These are phyloP conservation scores for Fusarium algeriense DNA, from an alignment of 2,329 filamentous ascomycete species.

Conservation along the genomic window DNA sequence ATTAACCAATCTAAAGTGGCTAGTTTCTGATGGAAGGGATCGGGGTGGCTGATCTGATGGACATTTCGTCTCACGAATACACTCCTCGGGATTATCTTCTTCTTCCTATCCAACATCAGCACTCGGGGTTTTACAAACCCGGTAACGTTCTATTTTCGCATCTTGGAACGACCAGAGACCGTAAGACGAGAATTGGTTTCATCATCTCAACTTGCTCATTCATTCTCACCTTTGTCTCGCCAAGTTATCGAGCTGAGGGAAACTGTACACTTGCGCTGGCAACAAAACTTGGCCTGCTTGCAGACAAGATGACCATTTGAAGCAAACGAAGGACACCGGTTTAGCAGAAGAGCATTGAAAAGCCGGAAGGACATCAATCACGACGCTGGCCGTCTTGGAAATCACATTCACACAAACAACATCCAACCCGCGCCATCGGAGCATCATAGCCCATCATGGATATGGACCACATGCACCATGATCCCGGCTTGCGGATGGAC, in stretches of 20 bases:
- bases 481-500: conserved; percentile 53
- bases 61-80: background rate
- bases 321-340: background rate
- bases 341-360: background rate
- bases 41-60: conserved; percentile 11
- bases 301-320: conserved; percentile 11
- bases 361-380: background rate
- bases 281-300: background rate
- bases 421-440: background rate
- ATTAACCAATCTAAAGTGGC: background rate
- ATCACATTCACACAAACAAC: background rate
- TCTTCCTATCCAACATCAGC: conserved; percentile 15
- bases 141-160: background rate
- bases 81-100: conserved; percentile 8
- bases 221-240: conserved; percentile 8
- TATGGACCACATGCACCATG: conserved; percentile 48
- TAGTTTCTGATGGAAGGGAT: conserved; percentile 1
- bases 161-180: background rate
- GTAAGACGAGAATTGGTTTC: background rate
- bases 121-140: background rate
- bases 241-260: background rate
- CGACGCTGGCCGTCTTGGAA: conserved; percentile 20
- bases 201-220: conserved; percentile 39
- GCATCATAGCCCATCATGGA: conserved; percentile 49
- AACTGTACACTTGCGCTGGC: background rate